A percentile compares a stretch with the other conserved stretches of the same genome.
phyloP scores from a whole-genome alignment of 2,329 filamentous ascomycete species.

The Metarhizium sp. region DNA sequence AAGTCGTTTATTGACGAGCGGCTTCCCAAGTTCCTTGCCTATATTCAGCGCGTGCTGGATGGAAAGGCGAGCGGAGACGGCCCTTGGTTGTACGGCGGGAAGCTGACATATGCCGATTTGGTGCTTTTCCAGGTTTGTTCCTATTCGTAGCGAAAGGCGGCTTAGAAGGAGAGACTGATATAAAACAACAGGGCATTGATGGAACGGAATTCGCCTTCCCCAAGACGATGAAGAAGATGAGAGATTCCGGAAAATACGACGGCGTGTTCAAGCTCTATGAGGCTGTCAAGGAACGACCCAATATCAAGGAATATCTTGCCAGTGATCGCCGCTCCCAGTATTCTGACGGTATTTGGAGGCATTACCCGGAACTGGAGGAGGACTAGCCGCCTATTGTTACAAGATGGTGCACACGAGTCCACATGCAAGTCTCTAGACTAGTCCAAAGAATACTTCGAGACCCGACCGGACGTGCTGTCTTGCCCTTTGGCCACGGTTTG shows the following conservation, averaged over 20 bases:
- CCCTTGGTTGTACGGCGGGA: conserved; percentile 56
- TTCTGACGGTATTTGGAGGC: conserved; percentile 55
- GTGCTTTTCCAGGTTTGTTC: conserved; percentile 58
- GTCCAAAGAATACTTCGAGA: background rate
- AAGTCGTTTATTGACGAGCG: conserved; percentile 49
- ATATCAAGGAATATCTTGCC: conserved; percentile 58
- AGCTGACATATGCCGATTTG: conserved; percentile 62
- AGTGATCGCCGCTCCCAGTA: conserved; percentile 57
- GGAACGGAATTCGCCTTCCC: conserved; percentile 60
- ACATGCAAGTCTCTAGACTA: background rate
- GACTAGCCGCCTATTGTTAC: background rate
- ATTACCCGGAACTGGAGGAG: conserved; percentile 64
- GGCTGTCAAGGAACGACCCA: conserved; percentile 51
- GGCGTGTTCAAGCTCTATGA: conserved; percentile 56
- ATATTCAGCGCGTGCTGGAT: conserved; percentile 58
- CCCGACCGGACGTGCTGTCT: no score
- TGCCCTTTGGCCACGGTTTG: no score
- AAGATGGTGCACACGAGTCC: background rate
- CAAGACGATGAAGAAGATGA: conserved; percentile 49
- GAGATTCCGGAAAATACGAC: conserved; percentile 46
- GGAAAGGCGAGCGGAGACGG: conserved; percentile 44
- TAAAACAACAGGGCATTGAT: conserved; percentile 34
- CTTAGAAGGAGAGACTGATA: conserved; percentile 4
- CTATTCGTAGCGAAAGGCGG: background rate
- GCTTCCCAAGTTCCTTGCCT: conserved; percentile 63